Evolutionary conservation across 495 filamentous ascomycete species (phyloP), one percentile per base, ranked within the genome.

Genomic region (Podospora fimiseda): DNA sequence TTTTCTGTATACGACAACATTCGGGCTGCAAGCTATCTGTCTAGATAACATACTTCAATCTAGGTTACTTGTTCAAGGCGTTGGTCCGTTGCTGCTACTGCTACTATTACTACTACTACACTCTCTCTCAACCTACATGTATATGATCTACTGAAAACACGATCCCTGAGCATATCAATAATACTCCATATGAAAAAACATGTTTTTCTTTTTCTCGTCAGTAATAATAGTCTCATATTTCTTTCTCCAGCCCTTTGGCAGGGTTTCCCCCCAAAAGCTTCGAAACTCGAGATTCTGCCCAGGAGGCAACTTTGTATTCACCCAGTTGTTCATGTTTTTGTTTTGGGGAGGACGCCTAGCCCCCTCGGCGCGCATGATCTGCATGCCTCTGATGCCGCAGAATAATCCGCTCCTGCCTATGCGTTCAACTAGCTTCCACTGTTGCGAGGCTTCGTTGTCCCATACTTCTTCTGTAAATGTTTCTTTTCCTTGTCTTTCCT

Each of bases 401-500:
- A 65, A 67, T 58, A 67, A 48, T n/a, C 60, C 66, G 24, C 56
- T 66, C 19, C 65, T 56, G 2, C 60, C 60, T 2, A 49, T 18
- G 20, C 60, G 60, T 21, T 53, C 53, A 7, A 58, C 60, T 2
- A 64, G 14, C 47, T 55, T 19, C 65, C 60, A 61, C 9, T 45
- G 50, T 54, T 30, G n/a, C n/a, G n/a, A n/a, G n/a, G n/a, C n/a
- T n/a, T 58, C 55, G 30, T 58, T 56, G 36, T 61, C 69, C 82
- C 75, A 87, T 9, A 79, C 70, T 30, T 66, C 76, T 60, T 83
- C 77, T 19, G 16, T 22, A 3, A 84, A 75, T n/a, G 50, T 55
- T 54, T 83, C 68, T 2, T 81, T 82, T 43, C 71, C 70, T 27
- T 70, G 55, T n/a, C n/a, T n/a, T n/a, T n/a, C n/a, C n/a, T n/a